Conservation (phyloP, 1,284 basidiomycete species). For the Lentinula novae-zelandiae region DNA sequence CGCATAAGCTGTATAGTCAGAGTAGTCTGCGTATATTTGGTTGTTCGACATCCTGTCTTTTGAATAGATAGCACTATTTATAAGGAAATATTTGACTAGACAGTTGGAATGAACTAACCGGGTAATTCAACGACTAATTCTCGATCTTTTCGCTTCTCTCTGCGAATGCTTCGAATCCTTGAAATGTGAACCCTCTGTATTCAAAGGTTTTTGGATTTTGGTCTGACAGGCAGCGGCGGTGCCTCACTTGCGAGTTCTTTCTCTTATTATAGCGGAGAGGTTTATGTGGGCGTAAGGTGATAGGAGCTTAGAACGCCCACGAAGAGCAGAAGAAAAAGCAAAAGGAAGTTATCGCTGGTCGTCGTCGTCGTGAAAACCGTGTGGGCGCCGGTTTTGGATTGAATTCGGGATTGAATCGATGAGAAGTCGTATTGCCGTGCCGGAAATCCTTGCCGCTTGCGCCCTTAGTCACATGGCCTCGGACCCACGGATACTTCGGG, state of each 20-base stretch:
- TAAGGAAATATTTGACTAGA: neutral
- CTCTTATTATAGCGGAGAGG: too few relatives aligned
- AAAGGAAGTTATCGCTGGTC: neutral
- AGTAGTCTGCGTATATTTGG: neutral
- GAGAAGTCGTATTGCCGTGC: neutral
- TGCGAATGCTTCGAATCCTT: neutral
- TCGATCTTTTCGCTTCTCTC: neutral
- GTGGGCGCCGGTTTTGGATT: neutral
- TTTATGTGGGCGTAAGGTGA: too few relatives aligned
- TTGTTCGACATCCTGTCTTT: neutral
- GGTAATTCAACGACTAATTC: neutral
- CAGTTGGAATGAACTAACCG: neutral
- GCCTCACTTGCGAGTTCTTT: too few relatives aligned
- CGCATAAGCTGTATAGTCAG: neutral
- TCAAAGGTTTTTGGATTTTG: neutral
- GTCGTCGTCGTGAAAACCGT: neutral
- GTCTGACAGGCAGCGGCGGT: too few relatives aligned
- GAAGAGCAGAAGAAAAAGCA: too few relatives aligned
- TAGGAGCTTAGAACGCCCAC: too few relatives aligned
- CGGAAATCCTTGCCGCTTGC: neutral
- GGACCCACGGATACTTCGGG: neutral
- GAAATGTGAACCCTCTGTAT: neutral
- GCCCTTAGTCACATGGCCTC: too few relatives aligned
- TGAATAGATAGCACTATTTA: neutral
- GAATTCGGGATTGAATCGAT: neutral